Percentiles rank a stretch among this genome's conserved stretches.
Evolutionary conservation across 257 asterid genomes (phyloP).

Genomic region (Fraxinus americana): DNA sequence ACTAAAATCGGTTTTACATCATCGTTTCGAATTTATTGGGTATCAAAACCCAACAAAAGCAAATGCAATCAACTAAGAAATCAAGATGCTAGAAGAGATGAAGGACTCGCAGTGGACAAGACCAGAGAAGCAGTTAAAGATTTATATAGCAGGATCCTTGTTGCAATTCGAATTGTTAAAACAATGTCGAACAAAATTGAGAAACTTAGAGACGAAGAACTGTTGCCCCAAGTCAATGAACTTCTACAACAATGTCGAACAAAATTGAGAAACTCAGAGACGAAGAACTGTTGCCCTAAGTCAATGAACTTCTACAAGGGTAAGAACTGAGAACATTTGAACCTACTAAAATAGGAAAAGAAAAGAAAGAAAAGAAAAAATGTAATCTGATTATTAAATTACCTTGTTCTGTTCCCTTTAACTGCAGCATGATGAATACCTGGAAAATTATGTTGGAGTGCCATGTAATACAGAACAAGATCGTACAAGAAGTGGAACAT

Average conservation of each 20-base stretch:
- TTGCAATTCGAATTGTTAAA: slow-evolving; percentile 86
- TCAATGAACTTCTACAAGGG: slow-evolving; percentile 84
- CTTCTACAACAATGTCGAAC: slow-evolving; percentile 74
- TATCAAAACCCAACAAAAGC: slow-evolving; percentile 8
- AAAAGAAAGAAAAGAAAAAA: neutral
- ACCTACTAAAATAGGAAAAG: neutral
- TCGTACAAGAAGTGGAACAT: slow-evolving; percentile 69
- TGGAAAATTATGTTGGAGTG: slow-evolving; percentile 81
- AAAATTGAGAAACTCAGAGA: slow-evolving; percentile 78
- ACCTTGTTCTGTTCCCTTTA: neutral
- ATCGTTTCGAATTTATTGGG: too few species aligned
- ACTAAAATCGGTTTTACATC: too few species aligned
- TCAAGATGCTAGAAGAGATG: slow-evolving; percentile 74
- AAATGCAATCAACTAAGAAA: slow-evolving; percentile 72
- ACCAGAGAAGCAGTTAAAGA: slow-evolving; percentile 83
- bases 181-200: slow-evolving; percentile 79
- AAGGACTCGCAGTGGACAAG: slow-evolving; percentile 62
- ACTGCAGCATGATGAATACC: slow-evolving; percentile 73
- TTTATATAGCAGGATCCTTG: slow-evolving; percentile 82
- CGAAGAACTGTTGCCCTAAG: slow-evolving; percentile 85
- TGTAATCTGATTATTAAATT: slow-evolving; percentile 3
- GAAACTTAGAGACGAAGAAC: slow-evolving; percentile 76
- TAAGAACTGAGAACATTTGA: slow-evolving; percentile 27
- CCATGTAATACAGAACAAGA: slow-evolving; percentile 85
- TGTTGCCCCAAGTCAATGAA: slow-evolving; percentile 83